These are phyloP conservation scores for Hyphopichia burtonii DNA, from an alignment of 1,139 yeast species.

Conservation along the genomic window DNA sequence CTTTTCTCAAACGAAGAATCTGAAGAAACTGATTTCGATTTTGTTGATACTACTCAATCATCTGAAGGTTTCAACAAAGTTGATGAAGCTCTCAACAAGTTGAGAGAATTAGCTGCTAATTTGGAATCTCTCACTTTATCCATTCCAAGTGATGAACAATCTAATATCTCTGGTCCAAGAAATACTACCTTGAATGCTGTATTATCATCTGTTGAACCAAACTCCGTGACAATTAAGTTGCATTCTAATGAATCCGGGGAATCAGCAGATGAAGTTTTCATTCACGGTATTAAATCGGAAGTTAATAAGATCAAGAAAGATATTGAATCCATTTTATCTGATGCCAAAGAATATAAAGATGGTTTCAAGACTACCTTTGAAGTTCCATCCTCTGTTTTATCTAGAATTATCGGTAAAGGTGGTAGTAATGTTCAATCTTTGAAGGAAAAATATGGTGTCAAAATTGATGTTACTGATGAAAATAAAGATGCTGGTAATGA, in stretches of 20 bases:
- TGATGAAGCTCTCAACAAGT: slow-evolving; percentile 48
- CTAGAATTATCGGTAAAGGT: slow-evolving; percentile 86
- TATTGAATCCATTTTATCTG: slow-evolving; percentile 55
- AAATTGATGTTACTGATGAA: slow-evolving; percentile 58
- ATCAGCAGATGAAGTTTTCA: slow-evolving; percentile 52
- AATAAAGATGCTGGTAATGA: slow-evolving; percentile 26
- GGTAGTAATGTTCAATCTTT: slow-evolving; percentile 72
- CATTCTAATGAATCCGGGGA: slow-evolving; percentile 40
- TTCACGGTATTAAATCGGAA: slow-evolving; percentile 62
- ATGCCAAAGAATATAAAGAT: slow-evolving; percentile 61
- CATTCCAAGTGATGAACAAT: slow-evolving; percentile 59
- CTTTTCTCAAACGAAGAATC: slow-evolving; percentile 29
- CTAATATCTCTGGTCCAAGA: slow-evolving; percentile 55
- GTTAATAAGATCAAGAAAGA: slow-evolving; percentile 55
- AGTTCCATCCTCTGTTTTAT: slow-evolving; percentile 66
- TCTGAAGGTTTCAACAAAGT: slow-evolving; percentile 43
- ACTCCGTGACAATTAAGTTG: slow-evolving; percentile 41
- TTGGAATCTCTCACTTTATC: slow-evolving; percentile 52
- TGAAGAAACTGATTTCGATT: slow-evolving; percentile 30
- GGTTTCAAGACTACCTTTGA: slow-evolving; percentile 54
- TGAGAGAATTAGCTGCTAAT: slow-evolving; percentile 59
- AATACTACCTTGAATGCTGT: slow-evolving; percentile 56
- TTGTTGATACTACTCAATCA: slow-evolving; percentile 21
- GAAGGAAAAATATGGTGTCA: slow-evolving; percentile 77
- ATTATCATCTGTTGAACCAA: slow-evolving; percentile 35